Evolutionary conservation across 192 early-diverging fungal genomes (phyloP).

Genomic region (Lobosporangium transversale): DNA sequence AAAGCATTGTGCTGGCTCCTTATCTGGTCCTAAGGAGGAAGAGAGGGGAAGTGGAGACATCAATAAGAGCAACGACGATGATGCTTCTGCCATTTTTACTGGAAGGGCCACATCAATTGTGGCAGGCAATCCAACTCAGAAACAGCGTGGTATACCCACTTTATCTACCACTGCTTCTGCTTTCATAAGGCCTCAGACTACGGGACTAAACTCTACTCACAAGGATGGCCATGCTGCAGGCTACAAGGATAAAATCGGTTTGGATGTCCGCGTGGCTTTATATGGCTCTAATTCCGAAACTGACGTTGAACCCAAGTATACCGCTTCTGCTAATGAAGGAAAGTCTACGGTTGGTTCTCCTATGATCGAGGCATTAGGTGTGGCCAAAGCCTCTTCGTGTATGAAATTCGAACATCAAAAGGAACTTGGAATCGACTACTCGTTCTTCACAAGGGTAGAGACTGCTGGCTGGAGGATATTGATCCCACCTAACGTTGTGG

Average conservation of each 20-base stretch:
- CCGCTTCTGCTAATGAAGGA: neutral
- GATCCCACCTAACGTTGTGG: conserved; percentile 38
- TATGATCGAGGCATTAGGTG: conserved; percentile 15
- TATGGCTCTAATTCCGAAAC: neutral
- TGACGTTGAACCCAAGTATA: neutral
- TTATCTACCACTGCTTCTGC: conserved; percentile 23
- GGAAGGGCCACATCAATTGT: conserved; percentile 23
- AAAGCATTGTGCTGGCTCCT: conserved; percentile 25
- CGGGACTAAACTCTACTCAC: too few relatives aligned
- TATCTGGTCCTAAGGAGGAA: neutral
- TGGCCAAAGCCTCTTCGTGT: conserved; percentile 27
- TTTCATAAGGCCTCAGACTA: too few relatives aligned
- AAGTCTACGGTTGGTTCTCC: conserved; percentile 1
- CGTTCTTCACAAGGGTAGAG: conserved; percentile 31
- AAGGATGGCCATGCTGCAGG: conserved; percentile 8
- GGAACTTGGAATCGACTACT: conserved; percentile 35
- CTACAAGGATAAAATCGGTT: conserved; percentile 15
- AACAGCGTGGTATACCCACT: too few relatives aligned
- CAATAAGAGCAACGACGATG: neutral
- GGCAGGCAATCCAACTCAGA: too few relatives aligned
- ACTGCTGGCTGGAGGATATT: conserved; percentile 43
- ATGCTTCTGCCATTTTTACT: conserved; percentile 1
- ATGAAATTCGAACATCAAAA: conserved; percentile 19
- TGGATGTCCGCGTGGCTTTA: conserved; percentile 25
- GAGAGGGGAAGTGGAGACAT: neutral